Percentiles rank a stretch among this genome's conserved stretches.
These are phyloP conservation scores for Rutidosis leptorrhynchoides DNA, from an alignment of 129 eudicot species.

Conservation along the genomic window DNA sequence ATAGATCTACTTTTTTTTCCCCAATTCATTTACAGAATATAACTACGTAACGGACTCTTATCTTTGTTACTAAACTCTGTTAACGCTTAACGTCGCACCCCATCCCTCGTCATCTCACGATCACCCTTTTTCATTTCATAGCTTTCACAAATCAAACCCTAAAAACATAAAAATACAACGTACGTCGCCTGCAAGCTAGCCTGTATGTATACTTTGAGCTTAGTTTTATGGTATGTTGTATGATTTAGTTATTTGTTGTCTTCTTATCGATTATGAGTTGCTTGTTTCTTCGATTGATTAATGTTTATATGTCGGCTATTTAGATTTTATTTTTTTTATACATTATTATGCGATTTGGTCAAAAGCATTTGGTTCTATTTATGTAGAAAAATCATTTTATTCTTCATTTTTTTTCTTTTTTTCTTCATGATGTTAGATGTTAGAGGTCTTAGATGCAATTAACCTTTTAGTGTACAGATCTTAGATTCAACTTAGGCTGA, in stretches of 20 bases:
- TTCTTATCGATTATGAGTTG: neutral
- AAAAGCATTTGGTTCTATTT: neutral
- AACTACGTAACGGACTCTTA: no score
- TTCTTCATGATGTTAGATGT: neutral
- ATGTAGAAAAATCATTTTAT: no score
- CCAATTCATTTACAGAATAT: no score
- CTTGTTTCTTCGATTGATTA: neutral
- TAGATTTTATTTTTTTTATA: no score
- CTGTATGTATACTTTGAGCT: neutral
- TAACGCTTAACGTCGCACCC: neutral
- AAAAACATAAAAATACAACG: neutral
- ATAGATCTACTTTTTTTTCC: no score
- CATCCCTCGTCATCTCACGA: neutral
- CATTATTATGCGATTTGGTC: neutral
- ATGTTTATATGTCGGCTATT: no score
- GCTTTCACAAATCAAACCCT: neutral
- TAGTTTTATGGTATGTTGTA: neutral
- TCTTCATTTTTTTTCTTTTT: no score
- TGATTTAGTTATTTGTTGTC: neutral
- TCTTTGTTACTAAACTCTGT: no score
- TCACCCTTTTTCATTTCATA: neutral
- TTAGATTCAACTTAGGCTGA: neutral
- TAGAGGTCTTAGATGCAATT: neutral
- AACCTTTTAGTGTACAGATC: no score
- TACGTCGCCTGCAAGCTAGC: neutral